Evolutionary conservation across 805 yeast species (phyloP).

Genomic region (Candida tammaniensis): DNA sequence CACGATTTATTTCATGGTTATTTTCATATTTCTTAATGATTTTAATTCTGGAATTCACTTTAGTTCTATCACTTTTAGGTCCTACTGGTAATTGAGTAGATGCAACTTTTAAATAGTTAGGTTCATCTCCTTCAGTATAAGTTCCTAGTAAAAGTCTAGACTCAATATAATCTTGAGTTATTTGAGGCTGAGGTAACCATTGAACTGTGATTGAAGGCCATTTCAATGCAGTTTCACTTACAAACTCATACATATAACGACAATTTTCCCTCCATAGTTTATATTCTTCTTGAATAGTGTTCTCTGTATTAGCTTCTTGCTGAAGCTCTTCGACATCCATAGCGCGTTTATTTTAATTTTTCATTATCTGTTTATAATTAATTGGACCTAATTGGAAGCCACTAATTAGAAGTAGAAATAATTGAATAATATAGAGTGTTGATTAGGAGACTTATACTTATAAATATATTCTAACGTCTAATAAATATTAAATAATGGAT

Average conservation of each 20-base stretch:
- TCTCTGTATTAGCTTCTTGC: conserved; percentile 28
- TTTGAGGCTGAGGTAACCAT: conserved; percentile 57
- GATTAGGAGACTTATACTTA: too few species aligned
- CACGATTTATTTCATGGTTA: conserved; percentile 67
- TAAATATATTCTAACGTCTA: too few species aligned
- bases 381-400: too few species aligned
- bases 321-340: conserved; percentile 7
- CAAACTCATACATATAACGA: conserved; percentile 78
- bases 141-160: conserved; percentile 66
- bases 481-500: too few species aligned
- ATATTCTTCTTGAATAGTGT: conserved; percentile 62
- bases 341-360: too few species aligned
- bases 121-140: conserved; percentile 68
- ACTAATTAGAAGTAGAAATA: too few species aligned
- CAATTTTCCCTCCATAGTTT: conserved; percentile 80
- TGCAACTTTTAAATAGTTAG: conserved; percentile 64
- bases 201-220: conserved; percentile 84
- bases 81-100: conserved; percentile 52
- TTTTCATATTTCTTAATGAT: conserved; percentile 61
- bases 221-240: conserved; percentile 71
- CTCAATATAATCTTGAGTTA: conserved; percentile 26
- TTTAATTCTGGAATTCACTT: conserved; percentile 54
- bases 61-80: conserved; percentile 19
- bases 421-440: too few species aligned
- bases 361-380: too few species aligned